These are phyloP conservation scores for Termitomyces sp. DNA, from an alignment of 768 basidiomycete species.

Conservation along the genomic window DNA sequence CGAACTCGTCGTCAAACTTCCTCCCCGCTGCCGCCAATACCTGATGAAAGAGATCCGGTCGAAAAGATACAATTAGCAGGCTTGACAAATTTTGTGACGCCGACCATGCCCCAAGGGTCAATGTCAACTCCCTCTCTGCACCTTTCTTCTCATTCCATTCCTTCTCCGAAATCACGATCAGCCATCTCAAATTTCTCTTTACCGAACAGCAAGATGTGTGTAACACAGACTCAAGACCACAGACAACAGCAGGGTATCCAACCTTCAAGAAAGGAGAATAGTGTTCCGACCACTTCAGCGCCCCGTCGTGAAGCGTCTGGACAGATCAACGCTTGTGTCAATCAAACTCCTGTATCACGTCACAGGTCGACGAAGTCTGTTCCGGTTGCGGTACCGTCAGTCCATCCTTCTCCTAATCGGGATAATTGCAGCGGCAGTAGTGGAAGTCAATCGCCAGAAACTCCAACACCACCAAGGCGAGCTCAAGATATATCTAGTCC, in stretches of 20 bases:
- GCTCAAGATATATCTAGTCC: constrained; percentile 40
- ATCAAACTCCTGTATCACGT: constrained; percentile 20
- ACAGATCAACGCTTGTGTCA: constrained; percentile 11
- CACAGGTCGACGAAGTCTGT: constrained; percentile 29
- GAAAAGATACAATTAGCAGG: too few relatives aligned
- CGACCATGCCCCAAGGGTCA: constrained; percentile 64
- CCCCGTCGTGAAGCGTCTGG: too few relatives aligned
- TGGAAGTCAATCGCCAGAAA: constrained; percentile 22
- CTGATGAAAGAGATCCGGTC: constrained; percentile 20
- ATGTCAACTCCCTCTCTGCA: constrained; percentile 73
- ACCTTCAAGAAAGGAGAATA: constrained; percentile 32
- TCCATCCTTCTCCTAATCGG: constrained; percentile 17
- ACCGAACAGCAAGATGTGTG: constrained; percentile 36
- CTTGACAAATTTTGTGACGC: too few relatives aligned
- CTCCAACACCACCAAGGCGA: constrained; percentile 31
- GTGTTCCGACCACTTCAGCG: constrained; percentile 19
- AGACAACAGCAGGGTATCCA: constrained; percentile 35
- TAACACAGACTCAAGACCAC: constrained; percentile 43
- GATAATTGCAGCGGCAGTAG: constrained; percentile 11
- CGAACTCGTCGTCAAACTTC: constrained; percentile 33
- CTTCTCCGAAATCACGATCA: constrained; percentile 48
- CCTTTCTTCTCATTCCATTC: constrained; percentile 50
- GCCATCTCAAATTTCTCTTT: constrained; percentile 42
- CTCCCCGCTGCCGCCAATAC: constrained; percentile 32
- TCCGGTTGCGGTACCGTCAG: constrained; percentile 22